phyloP scores from a whole-genome alignment of 768 basidiomycete species.

The Lentinula detonsa region DNA sequence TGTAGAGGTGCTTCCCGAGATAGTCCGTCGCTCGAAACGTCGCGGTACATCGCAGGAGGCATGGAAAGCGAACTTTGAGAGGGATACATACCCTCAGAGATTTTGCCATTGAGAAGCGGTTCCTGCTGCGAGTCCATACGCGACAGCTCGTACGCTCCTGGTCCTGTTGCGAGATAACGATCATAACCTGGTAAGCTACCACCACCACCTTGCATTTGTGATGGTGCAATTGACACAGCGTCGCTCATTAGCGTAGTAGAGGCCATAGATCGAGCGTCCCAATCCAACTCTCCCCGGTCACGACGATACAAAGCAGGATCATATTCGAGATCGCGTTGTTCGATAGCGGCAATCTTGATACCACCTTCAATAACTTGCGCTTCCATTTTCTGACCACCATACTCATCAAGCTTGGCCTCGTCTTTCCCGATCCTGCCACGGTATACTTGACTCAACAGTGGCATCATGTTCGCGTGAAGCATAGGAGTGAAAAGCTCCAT shows the following conservation, averaged over 20 bases:
- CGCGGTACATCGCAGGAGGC: constrained; percentile 36
- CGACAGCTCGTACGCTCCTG: constrained; percentile 44
- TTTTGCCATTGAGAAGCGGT: constrained; percentile 46
- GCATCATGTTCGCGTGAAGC: constrained; percentile 84
- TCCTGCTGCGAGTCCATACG: constrained; percentile 54
- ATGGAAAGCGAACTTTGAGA: constrained; percentile 36
- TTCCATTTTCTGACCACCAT: constrained; percentile 72
- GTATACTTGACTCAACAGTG: constrained; percentile 69
- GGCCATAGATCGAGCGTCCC: constrained; percentile 77
- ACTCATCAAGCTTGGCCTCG: constrained; percentile 66
- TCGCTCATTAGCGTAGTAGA: constrained; percentile 49
- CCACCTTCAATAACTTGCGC: constrained; percentile 73
- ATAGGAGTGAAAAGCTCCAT: constrained; percentile 83
- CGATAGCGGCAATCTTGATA: constrained; percentile 76
- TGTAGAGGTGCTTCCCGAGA: constrained; percentile 60
- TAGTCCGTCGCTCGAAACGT: constrained; percentile 25
- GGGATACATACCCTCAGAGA: constrained; percentile 23
- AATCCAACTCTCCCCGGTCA: constrained; percentile 82
- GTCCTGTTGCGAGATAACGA: constrained; percentile 48
- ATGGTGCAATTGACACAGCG: constrained; percentile 31
- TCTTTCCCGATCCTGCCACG: constrained; percentile 61
- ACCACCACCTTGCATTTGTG: constrained; percentile 25
- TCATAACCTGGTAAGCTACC: constrained; percentile 44
- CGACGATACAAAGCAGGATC: constrained; percentile 74
- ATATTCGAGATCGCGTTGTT: constrained; percentile 77